Base-by-base conservation (phyloP, 768 basidiomycete genomes). In the Boletus tomentosulus region DNA sequence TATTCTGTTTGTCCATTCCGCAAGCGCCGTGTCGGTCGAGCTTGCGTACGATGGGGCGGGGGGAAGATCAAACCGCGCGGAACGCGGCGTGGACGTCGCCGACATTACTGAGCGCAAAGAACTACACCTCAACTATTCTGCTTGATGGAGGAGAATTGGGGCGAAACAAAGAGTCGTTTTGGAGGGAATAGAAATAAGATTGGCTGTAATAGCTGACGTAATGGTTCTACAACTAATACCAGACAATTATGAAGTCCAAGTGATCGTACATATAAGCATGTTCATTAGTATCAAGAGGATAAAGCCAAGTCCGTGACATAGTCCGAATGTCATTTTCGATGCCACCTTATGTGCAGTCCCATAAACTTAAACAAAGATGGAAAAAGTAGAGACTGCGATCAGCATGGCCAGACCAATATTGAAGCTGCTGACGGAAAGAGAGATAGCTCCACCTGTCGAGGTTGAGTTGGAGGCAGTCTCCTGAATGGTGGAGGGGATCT, bases 1-100 rank as follows among this genome's bases (percentile, higher is more conserved):
- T 67, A 92, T 89, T 74, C 79, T 85, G 70, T 73, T 85, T 13
- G 89, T 80, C 89, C 89, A 92, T 67, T 92, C 87, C 15, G 87
- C 78, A n/a, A 90, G 76, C 46, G 82, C 85, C 3, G 76, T 73
- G 61, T 89, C 87, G 19, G 84, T 75, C 16, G 65, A 53, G 33
- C 22, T 46, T 42, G 69, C 51, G 56, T 43, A 16, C 0, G 56
- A 12, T 38, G 70, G 68, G 25, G 68, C 68, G 25, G 66, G 45
- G 10, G 79, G 76, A 19, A 74, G 62, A 62, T 80, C 73, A 43
- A 78, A 65, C 46, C 68, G 66, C 27, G 66, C 45, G 7, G 69
- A 47, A 47, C 50, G 67, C 6, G 67, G 69, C 41, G 68, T 71
- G 25, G 62, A 57, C 3, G 62, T 56, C 13, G 68, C 34, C 19